Conservation (phyloP, 768 basidiomycete species). For the Amanita polypyramis region DNA sequence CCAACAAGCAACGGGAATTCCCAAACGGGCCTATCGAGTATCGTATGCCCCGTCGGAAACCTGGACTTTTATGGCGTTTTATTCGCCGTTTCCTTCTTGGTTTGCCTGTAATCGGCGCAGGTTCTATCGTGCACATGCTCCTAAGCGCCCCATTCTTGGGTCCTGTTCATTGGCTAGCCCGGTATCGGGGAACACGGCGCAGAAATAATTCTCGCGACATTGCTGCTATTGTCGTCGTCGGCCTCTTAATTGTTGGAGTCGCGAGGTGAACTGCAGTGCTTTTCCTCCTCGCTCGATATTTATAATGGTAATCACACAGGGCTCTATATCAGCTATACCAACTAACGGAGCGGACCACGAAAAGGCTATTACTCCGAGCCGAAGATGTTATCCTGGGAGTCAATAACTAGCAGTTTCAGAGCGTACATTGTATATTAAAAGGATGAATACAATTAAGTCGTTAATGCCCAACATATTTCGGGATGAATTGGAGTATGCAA, state of each 20-base stretch:
- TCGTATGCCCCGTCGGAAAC: constrained; percentile 17
- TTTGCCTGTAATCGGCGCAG: constrained; percentile 68
- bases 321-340: constrained; percentile 63
- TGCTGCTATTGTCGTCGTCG: constrained; percentile 53
- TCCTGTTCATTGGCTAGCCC: constrained; percentile 61
- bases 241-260: constrained; percentile 51
- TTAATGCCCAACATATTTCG: background rate
- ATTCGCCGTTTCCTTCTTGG: constrained; percentile 68
- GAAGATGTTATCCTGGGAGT: constrained; percentile 80
- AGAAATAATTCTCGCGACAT: constrained; percentile 51
- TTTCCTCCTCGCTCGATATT: background rate
- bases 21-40: constrained; percentile 9
- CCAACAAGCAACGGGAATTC: constrained; percentile 9
- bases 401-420: constrained; percentile 16
- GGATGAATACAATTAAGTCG: background rate
- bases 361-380: constrained; percentile 54
- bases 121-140: constrained; percentile 65
- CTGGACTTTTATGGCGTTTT: constrained; percentile 44
- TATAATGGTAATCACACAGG: constrained; percentile 25
- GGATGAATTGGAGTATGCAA: background rate
- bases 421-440: constrained; percentile 6
- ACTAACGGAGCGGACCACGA: constrained; percentile 47
- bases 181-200: constrained; percentile 46
- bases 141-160: constrained; percentile 51
- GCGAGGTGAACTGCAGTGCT: constrained; percentile 35